These are phyloP conservation scores for Eimeria sp. DNA, from an alignment of 169 alveolate species.

Conservation along the genomic window DNA sequence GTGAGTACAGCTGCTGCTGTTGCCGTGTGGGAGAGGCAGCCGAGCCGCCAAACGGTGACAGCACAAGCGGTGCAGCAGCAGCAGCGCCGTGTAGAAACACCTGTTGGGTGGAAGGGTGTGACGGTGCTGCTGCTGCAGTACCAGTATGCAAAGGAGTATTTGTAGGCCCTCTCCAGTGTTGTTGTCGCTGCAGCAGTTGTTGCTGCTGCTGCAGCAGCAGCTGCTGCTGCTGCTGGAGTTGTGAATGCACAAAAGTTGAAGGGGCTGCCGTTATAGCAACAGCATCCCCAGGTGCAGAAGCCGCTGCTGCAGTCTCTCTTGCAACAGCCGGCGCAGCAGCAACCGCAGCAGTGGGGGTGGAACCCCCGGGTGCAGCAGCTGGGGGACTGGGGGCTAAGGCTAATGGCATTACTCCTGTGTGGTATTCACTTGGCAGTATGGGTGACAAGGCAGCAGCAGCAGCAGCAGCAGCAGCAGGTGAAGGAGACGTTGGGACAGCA, in stretches of 20 bases:
- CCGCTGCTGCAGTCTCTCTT: neutral
- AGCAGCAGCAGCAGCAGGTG: neutral
- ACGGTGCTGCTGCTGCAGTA: slow-evolving; percentile 7
- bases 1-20: slow-evolving; percentile 62
- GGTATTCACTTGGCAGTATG: slow-evolving; percentile 5
- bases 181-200: slow-evolving; percentile 30
- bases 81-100: slow-evolving; percentile 42
- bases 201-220: slow-evolving; percentile 30
- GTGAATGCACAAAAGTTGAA: slow-evolving; percentile 28
- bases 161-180: neutral
- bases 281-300: neutral
- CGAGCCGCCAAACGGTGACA: slow-evolving; percentile 38
- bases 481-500: neutral
- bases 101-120: slow-evolving; percentile 33
- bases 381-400: slow-evolving; percentile 27
- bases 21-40: slow-evolving; percentile 30
- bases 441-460: slow-evolving; percentile 2
- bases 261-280: slow-evolving; percentile 1
- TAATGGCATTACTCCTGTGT: slow-evolving; percentile 55
- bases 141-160: slow-evolving; percentile 10
- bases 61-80: slow-evolving; percentile 54
- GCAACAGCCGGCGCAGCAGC: neutral
- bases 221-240: slow-evolving; percentile 59
- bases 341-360: neutral
- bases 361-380: neutral